Conservation (phyloP, 495 filamentous ascomycete species). For the Aspergillus biplanus region DNA sequence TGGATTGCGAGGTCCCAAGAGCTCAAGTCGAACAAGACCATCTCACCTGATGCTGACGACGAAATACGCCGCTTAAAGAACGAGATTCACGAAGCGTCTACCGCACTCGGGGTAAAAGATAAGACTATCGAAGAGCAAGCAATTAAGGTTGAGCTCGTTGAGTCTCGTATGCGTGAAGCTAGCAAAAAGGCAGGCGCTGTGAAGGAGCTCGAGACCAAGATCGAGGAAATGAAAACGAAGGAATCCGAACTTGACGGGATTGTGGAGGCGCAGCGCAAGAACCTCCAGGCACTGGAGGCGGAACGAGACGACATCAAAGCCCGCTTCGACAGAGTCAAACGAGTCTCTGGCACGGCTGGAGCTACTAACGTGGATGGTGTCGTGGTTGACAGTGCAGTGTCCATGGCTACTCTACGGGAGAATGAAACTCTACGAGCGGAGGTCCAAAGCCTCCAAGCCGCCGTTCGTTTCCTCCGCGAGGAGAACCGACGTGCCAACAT, state of each 20-base stretch:
- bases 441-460: conserved; percentile 70
- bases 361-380: conserved; percentile 46
- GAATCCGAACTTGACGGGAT: conserved; percentile 38
- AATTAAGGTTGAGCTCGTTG: conserved; percentile 60
- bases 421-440: conserved; percentile 73
- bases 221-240: conserved; percentile 61
- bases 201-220: conserved; percentile 59
- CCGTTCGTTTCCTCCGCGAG: conserved; percentile 77
- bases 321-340: conserved; percentile 62
- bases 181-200: conserved; percentile 54
- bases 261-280: conserved; percentile 44
- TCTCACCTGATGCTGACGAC: conserved; percentile 79
- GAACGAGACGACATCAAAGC: conserved; percentile 76
- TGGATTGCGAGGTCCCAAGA: conserved; percentile 85
- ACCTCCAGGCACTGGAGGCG: conserved; percentile 56
- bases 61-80: conserved; percentile 76
- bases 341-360: conserved; percentile 54
- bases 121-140: conserved; percentile 90
- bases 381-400: conserved; percentile 48
- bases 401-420: conserved; percentile 66
- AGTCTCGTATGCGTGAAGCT: conserved; percentile 58
- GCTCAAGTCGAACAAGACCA: conserved; percentile 73
- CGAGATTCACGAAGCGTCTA: conserved; percentile 64
- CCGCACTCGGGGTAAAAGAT: conserved; percentile 79
- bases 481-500: conserved; percentile 71